A percentile compares a stretch with the other conserved stretches of the same genome.
These are phyloP conservation scores for Lippia alba DNA, from an alignment of 305 asterid species.

Conservation along the genomic window DNA sequence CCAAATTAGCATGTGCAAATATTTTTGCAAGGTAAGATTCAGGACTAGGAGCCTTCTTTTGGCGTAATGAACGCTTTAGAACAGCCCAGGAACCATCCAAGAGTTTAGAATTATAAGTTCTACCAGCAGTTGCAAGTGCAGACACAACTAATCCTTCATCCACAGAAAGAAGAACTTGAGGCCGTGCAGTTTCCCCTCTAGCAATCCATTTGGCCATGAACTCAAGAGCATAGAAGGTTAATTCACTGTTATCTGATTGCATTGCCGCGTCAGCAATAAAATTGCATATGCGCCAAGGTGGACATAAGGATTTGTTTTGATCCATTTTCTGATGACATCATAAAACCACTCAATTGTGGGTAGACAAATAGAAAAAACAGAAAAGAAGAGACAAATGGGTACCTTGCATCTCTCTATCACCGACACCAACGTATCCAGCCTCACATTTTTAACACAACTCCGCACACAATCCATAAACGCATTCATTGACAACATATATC, in stretches of 20 bases:
- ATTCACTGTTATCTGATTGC: conserved; percentile 68
- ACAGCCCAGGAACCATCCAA: conserved; percentile 83
- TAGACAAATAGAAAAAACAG: conserved; percentile 24
- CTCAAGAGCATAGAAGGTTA: conserved; percentile 68
- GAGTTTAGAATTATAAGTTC: conserved; percentile 69
- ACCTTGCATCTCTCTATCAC: conserved; percentile 90
- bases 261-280: conserved; percentile 65
- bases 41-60: conserved; percentile 62
- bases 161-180: conserved; percentile 55
- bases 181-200: conserved; percentile 63
- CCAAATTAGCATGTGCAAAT: conserved; percentile 64
- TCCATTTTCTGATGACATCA: conserved; percentile 74
- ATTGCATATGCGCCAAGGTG: conserved; percentile 72
- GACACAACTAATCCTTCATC: conserved; percentile 70
- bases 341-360: conserved; percentile 32
- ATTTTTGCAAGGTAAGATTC: conserved; percentile 76
- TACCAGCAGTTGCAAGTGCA: conserved; percentile 82
- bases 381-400: conserved; percentile 24
- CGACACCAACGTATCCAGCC: conserved; percentile 67
- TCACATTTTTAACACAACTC: conserved; percentile 51
- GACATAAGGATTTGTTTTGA: conserved; percentile 72
- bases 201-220: conserved; percentile 82
- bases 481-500: conserved; percentile 60
- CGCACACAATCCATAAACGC: conserved; percentile 59
- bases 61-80: conserved; percentile 74